Evolutionary conservation across 2,329 filamentous ascomycete species (phyloP), one percentile per base, ranked within the genome.

Genomic region (Grosmannia clavigera): DNA sequence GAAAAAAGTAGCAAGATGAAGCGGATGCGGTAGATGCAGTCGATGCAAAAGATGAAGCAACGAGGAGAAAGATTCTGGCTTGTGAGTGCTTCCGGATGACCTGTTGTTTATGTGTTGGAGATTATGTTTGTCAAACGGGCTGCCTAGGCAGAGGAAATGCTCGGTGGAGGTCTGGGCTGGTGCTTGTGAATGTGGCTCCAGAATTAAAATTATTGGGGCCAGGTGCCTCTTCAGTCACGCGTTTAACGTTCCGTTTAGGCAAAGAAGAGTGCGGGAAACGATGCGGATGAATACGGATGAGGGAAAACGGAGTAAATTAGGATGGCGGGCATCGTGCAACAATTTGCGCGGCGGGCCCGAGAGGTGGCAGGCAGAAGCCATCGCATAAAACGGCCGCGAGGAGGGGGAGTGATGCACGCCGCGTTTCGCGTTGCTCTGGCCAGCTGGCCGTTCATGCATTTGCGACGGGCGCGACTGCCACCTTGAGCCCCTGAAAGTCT

Each of bases 391-490:
- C 56, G 58, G 46, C 27, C 31, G 16, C 5, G 11, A 35, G 10
- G 55, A 55, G 25, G 31, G n/a, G 12, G 19, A 33, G 50, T 64
- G 63, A 64, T 43, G 63, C 63, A 61, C 51, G 31, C 38, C 16
- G 48, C 25, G 63, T 64, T 64, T 64, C 63, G 63, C 57, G 61
- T 61, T 60, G 43, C 33, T 35, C 48, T 38, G 50, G 38, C 4
- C 55, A 58, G 57, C 46, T 50, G 58, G 54, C 46, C 50, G 54
- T 58, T 62, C 58, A 61, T 64, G 62, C 62, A 52, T 54, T 58
- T n/a, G 62, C 38, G n/a, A 48, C 22, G 48, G 48, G 55, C 61
- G 52, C 54, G 57, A 48, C 60, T 57, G 59, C 51, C 38, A 6
- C 54, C 25, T 40, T 43, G 19, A 43, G 50, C 61, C 61, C 61